These are phyloP conservation scores for Chaetomiaceae sp. DNA, from an alignment of 2,329 filamentous ascomycete genomes.

Conservation along the genomic window DNA sequence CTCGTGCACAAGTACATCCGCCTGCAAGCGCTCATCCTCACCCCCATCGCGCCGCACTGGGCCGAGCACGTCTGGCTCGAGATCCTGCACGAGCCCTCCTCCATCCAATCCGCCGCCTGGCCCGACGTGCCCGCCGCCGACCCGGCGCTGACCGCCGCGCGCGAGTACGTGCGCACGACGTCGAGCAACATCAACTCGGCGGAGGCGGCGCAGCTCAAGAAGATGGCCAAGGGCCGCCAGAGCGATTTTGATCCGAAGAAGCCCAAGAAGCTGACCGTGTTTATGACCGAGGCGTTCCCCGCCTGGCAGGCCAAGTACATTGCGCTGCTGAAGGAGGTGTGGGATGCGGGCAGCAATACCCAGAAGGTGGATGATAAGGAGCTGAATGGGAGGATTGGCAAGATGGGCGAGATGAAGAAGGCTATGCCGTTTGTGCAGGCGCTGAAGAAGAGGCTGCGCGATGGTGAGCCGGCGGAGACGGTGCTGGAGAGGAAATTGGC, in stretches of 20 bases:
- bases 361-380: conserved; percentile 69
- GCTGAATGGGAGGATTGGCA: conserved; percentile 69
- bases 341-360: conserved; percentile 53
- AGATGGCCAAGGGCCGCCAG: conserved; percentile 87
- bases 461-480: conserved; percentile 56
- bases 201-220: conserved; percentile 77
- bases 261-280: conserved; percentile 87
- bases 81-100: conserved; percentile 68
- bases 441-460: conserved; percentile 75
- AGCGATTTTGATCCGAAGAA: conserved; percentile 81
- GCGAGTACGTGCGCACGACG: conserved; percentile 61
- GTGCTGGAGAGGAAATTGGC: conserved; percentile 80
- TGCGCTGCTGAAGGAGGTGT: conserved; percentile 66
- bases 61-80: conserved; percentile 92
- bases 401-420: conserved; percentile 89
- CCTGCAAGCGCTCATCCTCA: conserved; percentile 56
- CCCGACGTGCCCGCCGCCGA: conserved; percentile 62
- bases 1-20: conserved; percentile 76
- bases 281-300: conserved; percentile 72
- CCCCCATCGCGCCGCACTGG: conserved; percentile 88
- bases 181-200: conserved; percentile 78
- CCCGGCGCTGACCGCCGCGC: conserved; percentile 65
- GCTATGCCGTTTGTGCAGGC: conserved; percentile 94
- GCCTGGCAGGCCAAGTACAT: conserved; percentile 90
- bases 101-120: conserved; percentile 74